Base-by-base conservation (phyloP, 345 rosid genomes). In the Populus pruinosa region DNA sequence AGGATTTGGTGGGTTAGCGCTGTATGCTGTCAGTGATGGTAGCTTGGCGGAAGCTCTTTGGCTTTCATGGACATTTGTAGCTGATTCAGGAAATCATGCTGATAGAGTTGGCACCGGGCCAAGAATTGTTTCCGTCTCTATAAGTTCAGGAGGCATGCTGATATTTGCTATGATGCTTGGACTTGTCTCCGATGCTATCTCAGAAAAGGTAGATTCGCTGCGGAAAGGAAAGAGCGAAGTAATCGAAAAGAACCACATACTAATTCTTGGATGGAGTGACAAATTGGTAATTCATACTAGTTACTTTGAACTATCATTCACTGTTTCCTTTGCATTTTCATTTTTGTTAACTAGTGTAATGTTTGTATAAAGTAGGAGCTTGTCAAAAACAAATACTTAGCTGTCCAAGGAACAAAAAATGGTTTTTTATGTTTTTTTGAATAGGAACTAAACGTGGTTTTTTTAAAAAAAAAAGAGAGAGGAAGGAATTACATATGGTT, bases 81-180 rank as follows among this genome's bases (percentile, higher is more conserved):
- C 98, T 29, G 98, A 92, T 82, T 90, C 97, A 4, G 98, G 97
- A 70, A 94, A 83, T 86, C 97, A 94, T 80, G 92, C 97, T 9
- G 97, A 94, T 84, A 90, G 89, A 69, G 83, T 87, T 78, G 96
- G 98, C 74, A 87, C 82, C 31, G 93, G 97, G 56, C 84, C 94
- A 13, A 87, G 97, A 82, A 90, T 94, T 69, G 97, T 94, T 64
- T 94, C 98, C 33, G 92, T 94, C 71, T 91, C 93, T 74, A 87
- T 94, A 78, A 94, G 94, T 81, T 91, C 97, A 38, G 97, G 98
- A 80, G 98, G 96, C 66, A 94, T 94, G 98, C 79, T 94, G 86
- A 89, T 94, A 79, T 92, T 90, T 74, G 96, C 96, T 13, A 94
- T 91, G 91, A 94, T 94, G 98, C 96, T 92, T 75, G 98, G 98